Evolutionary conservation across 2,329 filamentous ascomycete genomes (phyloP), one percentile per base, ranked within the genome.

Genomic region (Alternaria triticina): DNA sequence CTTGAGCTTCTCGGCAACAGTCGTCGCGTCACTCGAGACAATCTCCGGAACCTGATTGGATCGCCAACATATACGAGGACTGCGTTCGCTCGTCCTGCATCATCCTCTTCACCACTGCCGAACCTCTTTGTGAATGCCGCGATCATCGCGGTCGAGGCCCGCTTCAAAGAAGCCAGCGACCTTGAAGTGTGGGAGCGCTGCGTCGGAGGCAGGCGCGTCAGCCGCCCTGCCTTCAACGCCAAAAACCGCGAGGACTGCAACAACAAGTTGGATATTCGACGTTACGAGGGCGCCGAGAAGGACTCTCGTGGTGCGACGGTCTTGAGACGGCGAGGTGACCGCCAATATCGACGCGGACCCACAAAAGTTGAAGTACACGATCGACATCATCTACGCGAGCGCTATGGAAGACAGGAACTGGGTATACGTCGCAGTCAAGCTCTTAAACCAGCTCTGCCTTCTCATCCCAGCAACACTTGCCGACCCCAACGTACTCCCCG

Each of bases 11-110:
- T 74, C 15, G 65, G 62, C 43, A 63, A 56, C n/a, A 51, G 66
- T 46, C 44, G 55, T 4, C 58, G 57, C 20, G 58, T 45, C 10
- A 64, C 62, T 3, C 67, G 73, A 4, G 65, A 60, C 22, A 62
- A 71, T 20, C 65, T 77, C 4, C 54, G 57, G 0, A 77, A 81
- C 33, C 77, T 82, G 8, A 76, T 83, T 23, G 71, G 33, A 36
- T 36, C 33, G 33, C 33, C 33, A 36, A n/a, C 33, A 36, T 36
- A 36, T 36, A 1, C 33, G 33, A 9, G 33, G 33, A 36, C 33
- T 36, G 33, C 8, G 33, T 36, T n/a, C 4, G 33, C 15, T 36
- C 33, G 33, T 36, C 33, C 33, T 36, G 4, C 15, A 36, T 36
- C 33, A n/a, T 5, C 15, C 33, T 36, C 33, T 36, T 36, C 33